Evolutionary conservation across 2,329 filamentous ascomycete genomes (phyloP).

Genomic region (Aspergillus tubingensis): DNA sequence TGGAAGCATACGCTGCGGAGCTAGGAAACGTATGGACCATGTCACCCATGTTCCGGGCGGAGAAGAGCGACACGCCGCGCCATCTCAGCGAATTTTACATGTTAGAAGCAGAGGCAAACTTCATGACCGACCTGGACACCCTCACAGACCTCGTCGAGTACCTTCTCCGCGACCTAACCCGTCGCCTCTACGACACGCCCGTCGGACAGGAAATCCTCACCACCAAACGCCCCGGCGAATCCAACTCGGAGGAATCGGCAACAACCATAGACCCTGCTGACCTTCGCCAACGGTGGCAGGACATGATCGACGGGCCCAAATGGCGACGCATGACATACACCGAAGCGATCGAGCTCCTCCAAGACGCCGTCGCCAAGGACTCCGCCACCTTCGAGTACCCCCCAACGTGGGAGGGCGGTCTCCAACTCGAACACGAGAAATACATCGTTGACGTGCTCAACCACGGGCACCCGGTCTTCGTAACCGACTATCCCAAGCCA

Average conservation of each 20-base stretch:
- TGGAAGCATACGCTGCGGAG: conserved; percentile 87
- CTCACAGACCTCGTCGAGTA: conserved; percentile 81
- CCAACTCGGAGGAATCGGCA: conserved; percentile 37
- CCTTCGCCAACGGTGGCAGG: conserved; percentile 71
- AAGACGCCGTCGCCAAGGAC: conserved; percentile 56
- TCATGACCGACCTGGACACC: conserved; percentile 67
- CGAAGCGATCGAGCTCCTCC: conserved; percentile 70
- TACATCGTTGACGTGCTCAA: conserved; percentile 73
- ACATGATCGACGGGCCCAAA: conserved; percentile 54
- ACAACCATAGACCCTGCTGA: conserved; percentile 36
- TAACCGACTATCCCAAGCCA: conserved; percentile 85
- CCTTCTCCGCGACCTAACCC: conserved; percentile 65
- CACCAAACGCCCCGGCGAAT: conserved; percentile 47
- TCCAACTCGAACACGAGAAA: conserved; percentile 91
- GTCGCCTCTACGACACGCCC: conserved; percentile 51
- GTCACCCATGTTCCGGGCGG: conserved; percentile 90
- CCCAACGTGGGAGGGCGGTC: conserved; percentile 70
- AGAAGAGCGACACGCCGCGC: conserved; percentile 87
- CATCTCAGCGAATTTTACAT: conserved; percentile 99
- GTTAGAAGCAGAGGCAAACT: conserved; percentile 89
- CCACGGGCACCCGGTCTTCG: conserved; percentile 72
- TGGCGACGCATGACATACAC: conserved; percentile 87
- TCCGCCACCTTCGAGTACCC: conserved; percentile 63
- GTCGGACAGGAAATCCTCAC: conserved; percentile 59
- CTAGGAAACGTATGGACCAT: conserved; percentile 91